Base-by-base conservation (phyloP, 495 filamentous ascomycete species). In the Talaromyces adpressus region DNA sequence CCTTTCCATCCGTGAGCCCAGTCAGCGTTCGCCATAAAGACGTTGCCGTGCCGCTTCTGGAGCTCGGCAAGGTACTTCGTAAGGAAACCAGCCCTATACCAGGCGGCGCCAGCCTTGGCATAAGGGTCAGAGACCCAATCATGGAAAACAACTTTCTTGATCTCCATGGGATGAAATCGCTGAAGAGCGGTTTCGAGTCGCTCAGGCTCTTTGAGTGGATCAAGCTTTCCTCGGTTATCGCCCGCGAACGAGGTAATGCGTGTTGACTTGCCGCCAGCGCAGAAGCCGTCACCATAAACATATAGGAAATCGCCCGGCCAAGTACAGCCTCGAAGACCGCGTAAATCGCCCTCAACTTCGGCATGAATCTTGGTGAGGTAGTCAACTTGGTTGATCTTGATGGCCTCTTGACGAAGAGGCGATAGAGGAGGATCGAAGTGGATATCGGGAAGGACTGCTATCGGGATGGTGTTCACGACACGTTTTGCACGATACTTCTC, bases 1-100 rank as follows among this genome's bases (percentile, higher is more conserved):
- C 63, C 67, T 18, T 68, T 60, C 73, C 73, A 75, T 4, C 70
- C 73, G 62, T 70, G 30, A 4, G 73, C 72, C 69, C 71, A 75
- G 41, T 74, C 73, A 5, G 66, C 69, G 63, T 60, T 68, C 0
- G 68, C 73, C 64, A 75, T 30, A 72, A 70, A 54, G 16, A 73
- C 63, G 27, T 66, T 70, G 5, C 65, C 66, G 54, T 72, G 66
- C 3, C 59, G 63, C 6, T 47, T 61, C 52, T 68, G 67, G 27
- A 74, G 58, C 6, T 68, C 70, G 8, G 66, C 62, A 5, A 63
- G 62, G 45, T 72, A 70, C 18, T 58, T 62, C 2, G 66, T 65
- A 1, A 64, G 59, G 53, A 61, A 61, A 1, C 62, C 61, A 0
- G 70, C 67, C 4, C 64, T 49, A 60, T 64, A 72, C 57, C 66